Base-by-base conservation (phyloP, 306 rosid genomes). In the Pterocarpus macrocarpus region DNA sequence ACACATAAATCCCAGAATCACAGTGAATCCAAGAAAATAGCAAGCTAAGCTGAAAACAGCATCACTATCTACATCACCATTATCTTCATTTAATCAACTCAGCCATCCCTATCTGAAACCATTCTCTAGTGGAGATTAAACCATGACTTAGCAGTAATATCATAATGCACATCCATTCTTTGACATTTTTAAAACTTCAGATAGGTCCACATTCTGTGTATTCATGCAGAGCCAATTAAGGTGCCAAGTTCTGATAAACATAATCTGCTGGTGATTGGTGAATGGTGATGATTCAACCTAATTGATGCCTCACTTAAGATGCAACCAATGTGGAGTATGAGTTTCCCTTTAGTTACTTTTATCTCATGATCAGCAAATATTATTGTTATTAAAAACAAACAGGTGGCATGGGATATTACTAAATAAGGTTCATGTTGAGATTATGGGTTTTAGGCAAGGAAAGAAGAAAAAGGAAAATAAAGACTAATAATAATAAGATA, bases 81-180 rank as follows among this genome's bases (percentile, higher is more conserved):
- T 59, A 43, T 81, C 69, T 53, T 75, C 71, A 43, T 75, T 73
- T 47, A 75, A 81, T 36, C 44, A 66, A 58, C 76, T 69, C 61
- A 43, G 30, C 13, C 75, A 79, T 78, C 68, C 75, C 68, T 8
- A 39, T 78, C 57, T 55, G 53, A 41, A 49, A 64, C 34, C 33
- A 53, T 76, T 59, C 80, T 64, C 50, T 4, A 28, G 45, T 4
- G 12, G 64, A 65, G 55, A 65, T 73, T 36, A 47, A 38, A 73
- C 69, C 74, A 49, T 5, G 7, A 36, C 72, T 5, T 70, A 9
- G 58, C 30, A 64, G 53, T 71, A 50, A 71, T 62, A 30, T 65
- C 17, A 16, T 47, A 6, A 49, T 49, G 50, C 35, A 38, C 16
- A 47, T 34, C 30, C 10, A 22, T 53, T 81, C 36, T 59, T 64